These are phyloP conservation scores for Penicillium simplicissimum DNA, from an alignment of 495 filamentous ascomycete species.

Conservation along the genomic window DNA sequence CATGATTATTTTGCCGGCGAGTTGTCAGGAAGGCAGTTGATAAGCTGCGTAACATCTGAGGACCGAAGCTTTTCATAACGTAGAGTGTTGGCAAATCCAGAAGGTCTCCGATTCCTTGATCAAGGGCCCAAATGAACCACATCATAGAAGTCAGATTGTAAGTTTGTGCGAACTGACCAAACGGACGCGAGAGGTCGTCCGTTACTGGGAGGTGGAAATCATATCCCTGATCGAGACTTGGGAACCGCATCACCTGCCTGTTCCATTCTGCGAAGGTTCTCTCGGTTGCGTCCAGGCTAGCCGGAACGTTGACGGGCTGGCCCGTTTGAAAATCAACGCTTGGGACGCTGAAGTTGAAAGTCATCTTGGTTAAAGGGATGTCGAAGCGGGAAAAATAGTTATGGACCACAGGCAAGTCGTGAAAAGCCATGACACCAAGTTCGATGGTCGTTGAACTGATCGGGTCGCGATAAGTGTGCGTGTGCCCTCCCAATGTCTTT, in stretches of 20 bases:
- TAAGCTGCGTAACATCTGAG: constrained; percentile 2
- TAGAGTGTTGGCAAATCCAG: neutral
- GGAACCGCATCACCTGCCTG: neutral
- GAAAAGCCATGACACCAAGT: constrained; percentile 1
- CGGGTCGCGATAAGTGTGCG: neutral
- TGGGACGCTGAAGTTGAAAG: neutral
- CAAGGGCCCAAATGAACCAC: neutral
- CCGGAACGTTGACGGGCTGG: neutral
- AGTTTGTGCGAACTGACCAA: neutral
- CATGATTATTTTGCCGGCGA: neutral
- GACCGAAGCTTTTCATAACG: constrained; percentile 4
- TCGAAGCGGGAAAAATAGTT: neutral
- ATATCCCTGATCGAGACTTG: neutral
- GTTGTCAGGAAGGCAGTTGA: neutral
- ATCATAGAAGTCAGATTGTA: neutral
- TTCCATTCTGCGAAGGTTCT: neutral
- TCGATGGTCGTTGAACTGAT: neutral
- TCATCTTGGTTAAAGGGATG: neutral
- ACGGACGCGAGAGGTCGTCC: neutral
- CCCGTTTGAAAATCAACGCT: neutral
- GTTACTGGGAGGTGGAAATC: neutral
- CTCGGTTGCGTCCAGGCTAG: neutral
- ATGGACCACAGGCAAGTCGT: neutral
- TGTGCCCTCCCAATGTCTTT: neutral
- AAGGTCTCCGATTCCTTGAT: neutral